phyloP scores from a whole-genome alignment of 352 stramenopile species.

The Peronosclerospora sorghi region DNA sequence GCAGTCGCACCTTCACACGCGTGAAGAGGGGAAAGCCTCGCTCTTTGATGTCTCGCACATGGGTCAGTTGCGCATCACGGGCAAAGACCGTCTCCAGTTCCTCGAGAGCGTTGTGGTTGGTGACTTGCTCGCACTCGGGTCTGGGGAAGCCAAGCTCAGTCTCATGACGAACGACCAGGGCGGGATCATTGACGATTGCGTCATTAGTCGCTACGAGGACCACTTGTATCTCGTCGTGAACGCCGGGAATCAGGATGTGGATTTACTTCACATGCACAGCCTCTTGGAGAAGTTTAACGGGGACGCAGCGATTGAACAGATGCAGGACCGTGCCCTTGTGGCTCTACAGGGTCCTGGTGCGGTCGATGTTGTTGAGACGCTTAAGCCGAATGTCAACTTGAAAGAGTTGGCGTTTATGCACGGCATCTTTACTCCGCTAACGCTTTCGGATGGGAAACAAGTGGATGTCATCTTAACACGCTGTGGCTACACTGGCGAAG shows the following conservation, averaged over 20 bases:
- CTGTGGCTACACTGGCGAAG: constrained; percentile 98
- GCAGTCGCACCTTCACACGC: constrained; percentile 87
- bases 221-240: constrained; percentile 96
- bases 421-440: constrained; percentile 79
- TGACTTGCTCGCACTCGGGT: constrained; percentile 84
- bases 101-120: constrained; percentile 93
- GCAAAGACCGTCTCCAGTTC: constrained; percentile 91
- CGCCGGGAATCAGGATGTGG: constrained; percentile 93
- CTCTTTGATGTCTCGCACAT: constrained; percentile 99
- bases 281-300: constrained; percentile 77
- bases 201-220: constrained; percentile 94
- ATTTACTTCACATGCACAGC: constrained; percentile 90
- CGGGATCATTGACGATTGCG: constrained; percentile 97
- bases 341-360: constrained; percentile 93
- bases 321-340: constrained; percentile 89
- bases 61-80: constrained; percentile 91
- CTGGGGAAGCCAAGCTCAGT: constrained; percentile 86
- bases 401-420: constrained; percentile 95
- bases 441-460: constrained; percentile 22
- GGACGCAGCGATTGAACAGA: constrained; percentile 91
- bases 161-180: constrained; percentile 94
- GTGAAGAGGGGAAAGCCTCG: constrained; percentile 53
- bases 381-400: constrained; percentile 87
- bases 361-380: constrained; percentile 64
- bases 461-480: constrained; percentile 87